A percentile compares a stretch with the other conserved stretches of the same genome.
Evolutionary conservation across 2,329 filamentous ascomycete genomes (phyloP).

Genomic region (Aspergillus persii): DNA sequence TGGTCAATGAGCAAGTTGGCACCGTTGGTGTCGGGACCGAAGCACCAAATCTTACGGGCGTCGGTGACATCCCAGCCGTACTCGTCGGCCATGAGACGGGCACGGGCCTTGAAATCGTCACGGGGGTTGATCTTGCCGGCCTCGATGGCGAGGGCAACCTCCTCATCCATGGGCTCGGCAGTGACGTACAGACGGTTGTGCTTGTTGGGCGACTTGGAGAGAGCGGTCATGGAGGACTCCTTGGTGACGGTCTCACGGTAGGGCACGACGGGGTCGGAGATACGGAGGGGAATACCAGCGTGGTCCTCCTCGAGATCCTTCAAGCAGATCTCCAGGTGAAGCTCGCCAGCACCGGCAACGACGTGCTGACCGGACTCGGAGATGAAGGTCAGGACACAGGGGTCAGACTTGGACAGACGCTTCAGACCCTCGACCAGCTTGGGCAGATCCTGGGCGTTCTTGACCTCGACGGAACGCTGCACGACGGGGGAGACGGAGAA

Average conservation of each 20-base stretch:
- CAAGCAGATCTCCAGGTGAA: conserved; percentile 99
- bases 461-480: conserved; percentile 97
- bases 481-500: conserved; percentile 99
- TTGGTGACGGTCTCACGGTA: conserved; percentile 93
- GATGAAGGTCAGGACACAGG: conserved; percentile 91
- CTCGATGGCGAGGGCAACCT: conserved; percentile 88
- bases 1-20: conserved; percentile 99
- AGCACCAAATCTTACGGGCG: conserved; percentile 99
- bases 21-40: conserved; percentile 95
- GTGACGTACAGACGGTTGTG: conserved; percentile 99
- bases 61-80: conserved; percentile 99
- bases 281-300: conserved; percentile 94
- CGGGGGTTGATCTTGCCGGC: conserved; percentile 84
- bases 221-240: conserved; percentile 88
- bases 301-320: conserved; percentile 99
- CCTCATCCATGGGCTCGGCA: conserved; percentile 87
- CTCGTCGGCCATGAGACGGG: conserved; percentile 92
- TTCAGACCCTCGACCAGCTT: conserved; percentile 99
- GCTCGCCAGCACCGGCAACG: conserved; percentile 97
- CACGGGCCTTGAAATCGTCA: conserved; percentile 99
- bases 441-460: conserved; percentile 99
- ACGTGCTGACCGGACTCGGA: conserved; percentile 96
- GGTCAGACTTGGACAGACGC: conserved; percentile 99
- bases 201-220: conserved; percentile 99
- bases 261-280: conserved; percentile 96